Conservation (phyloP, 805 yeast species). For the Cyberlindnera nakhonratchasimensis region DNA sequence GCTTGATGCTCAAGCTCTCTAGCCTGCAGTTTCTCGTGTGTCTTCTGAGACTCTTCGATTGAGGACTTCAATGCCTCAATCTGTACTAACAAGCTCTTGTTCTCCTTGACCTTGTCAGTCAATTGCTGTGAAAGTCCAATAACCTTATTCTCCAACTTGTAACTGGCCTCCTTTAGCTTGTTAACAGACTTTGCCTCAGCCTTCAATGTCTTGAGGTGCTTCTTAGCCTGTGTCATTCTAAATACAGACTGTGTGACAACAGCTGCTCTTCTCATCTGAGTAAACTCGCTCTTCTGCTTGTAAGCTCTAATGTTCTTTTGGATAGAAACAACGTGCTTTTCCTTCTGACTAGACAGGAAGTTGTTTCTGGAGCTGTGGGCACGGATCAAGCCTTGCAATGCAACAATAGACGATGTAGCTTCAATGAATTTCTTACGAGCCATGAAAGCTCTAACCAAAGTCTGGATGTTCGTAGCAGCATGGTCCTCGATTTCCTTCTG, state of each 20-base stretch:
- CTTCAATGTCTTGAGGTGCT: constrained; percentile 59
- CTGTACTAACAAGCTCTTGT: constrained; percentile 64
- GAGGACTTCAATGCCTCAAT: constrained; percentile 48
- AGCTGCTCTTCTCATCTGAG: constrained; percentile 48
- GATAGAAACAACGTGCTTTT: constrained; percentile 62
- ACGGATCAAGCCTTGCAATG: constrained; percentile 51
- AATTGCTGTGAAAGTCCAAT: constrained; percentile 87
- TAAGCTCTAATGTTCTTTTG: constrained; percentile 75
- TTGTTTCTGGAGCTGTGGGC: constrained; percentile 50
- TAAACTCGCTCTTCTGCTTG: constrained; percentile 52
- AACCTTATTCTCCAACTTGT: constrained; percentile 94
- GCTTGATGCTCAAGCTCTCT: constrained; percentile 53
- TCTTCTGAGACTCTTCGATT: constrained; percentile 50
- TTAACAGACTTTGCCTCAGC: constrained; percentile 91
- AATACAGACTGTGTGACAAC: constrained; percentile 72
- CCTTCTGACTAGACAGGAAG: constrained; percentile 46
- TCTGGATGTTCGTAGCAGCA: constrained; percentile 73
- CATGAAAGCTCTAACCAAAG: constrained; percentile 52
- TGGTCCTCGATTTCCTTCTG: constrained; percentile 50
- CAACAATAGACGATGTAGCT: constrained; percentile 32
- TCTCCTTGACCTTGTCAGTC: constrained; percentile 76
- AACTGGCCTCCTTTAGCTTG: constrained; percentile 87
- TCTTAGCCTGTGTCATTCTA: constrained; percentile 72
- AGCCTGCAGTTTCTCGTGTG: constrained; percentile 50
- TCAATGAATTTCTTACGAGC: constrained; percentile 38